A percentile compares a stretch with the other conserved stretches of the same genome.
Evolutionary conservation across 225 moss, liverwort and hornwort genomes (phyloP).

Genomic region (Physcomitrium patens): DNA sequence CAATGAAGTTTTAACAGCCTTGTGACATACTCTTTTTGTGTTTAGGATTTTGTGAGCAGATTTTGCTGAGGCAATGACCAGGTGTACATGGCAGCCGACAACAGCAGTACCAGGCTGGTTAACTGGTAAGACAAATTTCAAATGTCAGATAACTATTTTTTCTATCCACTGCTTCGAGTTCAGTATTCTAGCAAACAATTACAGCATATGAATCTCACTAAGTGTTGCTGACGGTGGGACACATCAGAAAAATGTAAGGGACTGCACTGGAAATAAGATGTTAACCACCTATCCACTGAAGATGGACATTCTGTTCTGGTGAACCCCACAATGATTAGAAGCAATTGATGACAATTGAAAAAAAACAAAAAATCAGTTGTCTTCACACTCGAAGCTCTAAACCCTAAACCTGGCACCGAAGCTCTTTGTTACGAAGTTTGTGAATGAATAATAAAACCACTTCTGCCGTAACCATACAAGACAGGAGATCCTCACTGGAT

Average conservation of each 20-base stretch:
- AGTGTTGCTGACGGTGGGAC: background rate
- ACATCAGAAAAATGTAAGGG: background rate
- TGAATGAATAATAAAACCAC: too few relatives aligned
- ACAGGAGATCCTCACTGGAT: background rate
- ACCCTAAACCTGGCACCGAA: too few relatives aligned
- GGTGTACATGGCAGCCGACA: background rate
- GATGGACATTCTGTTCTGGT: too few relatives aligned
- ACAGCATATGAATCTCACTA: too few relatives aligned
- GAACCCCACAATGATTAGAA: too few relatives aligned
- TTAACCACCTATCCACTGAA: too few relatives aligned
- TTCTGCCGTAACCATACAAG: too few relatives aligned
- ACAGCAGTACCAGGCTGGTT: background rate
- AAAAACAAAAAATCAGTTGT: too few relatives aligned
- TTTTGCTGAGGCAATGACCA: slow-evolving; percentile 40
- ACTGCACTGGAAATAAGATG: background rate
- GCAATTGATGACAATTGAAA: too few relatives aligned
- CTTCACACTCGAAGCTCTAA: too few relatives aligned
- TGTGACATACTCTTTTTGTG: background rate
- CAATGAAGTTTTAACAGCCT: background rate
- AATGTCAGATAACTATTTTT: background rate
- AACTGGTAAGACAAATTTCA: slow-evolving; percentile 4
- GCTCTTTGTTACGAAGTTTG: too few relatives aligned
- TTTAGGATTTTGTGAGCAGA: slow-evolving; percentile 26
- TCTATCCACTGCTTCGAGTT: background rate
- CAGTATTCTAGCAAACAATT: background rate